These are phyloP conservation scores for Russula abietina DNA, from an alignment of 768 basidiomycete species.

Conservation along the genomic window DNA sequence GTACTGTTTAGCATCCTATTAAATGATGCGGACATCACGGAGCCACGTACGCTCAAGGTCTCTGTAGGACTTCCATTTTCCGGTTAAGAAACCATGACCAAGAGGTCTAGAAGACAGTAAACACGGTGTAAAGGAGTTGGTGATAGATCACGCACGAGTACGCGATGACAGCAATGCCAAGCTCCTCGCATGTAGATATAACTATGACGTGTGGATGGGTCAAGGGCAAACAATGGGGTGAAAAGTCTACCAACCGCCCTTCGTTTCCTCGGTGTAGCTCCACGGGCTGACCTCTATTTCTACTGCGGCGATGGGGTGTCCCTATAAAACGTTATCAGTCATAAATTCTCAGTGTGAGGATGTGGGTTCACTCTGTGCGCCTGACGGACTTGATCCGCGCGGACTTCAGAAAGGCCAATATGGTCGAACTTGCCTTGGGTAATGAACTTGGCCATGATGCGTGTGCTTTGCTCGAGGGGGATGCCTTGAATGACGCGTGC, in stretches of 20 bases:
- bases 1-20: neutral
- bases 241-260: conserved; percentile 33
- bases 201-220: conserved; percentile 30
- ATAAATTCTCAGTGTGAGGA: conserved; percentile 34
- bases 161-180: conserved; percentile 50
- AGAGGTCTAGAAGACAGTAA: conserved; percentile 34
- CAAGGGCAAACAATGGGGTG: neutral
- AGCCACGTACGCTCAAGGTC: conserved; percentile 28
- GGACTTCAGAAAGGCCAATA: conserved; percentile 55
- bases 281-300: conserved; percentile 67
- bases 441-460: conserved; percentile 39
- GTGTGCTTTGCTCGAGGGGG: conserved; percentile 43
- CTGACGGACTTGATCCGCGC: conserved; percentile 40
- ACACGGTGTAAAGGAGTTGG: neutral
- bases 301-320: conserved; percentile 41
- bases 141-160: conserved; percentile 37
- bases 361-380: conserved; percentile 35
- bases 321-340: neutral
- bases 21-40: neutral
- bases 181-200: conserved; percentile 47
- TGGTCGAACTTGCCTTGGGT: conserved; percentile 54
- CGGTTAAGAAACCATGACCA: conserved; percentile 49
- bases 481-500: conserved; percentile 42
- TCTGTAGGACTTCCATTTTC: conserved; percentile 37
- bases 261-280: conserved; percentile 50